Conservation (phyloP, 139 green algal species). For the Prasinococcaceae sp. region DNA sequence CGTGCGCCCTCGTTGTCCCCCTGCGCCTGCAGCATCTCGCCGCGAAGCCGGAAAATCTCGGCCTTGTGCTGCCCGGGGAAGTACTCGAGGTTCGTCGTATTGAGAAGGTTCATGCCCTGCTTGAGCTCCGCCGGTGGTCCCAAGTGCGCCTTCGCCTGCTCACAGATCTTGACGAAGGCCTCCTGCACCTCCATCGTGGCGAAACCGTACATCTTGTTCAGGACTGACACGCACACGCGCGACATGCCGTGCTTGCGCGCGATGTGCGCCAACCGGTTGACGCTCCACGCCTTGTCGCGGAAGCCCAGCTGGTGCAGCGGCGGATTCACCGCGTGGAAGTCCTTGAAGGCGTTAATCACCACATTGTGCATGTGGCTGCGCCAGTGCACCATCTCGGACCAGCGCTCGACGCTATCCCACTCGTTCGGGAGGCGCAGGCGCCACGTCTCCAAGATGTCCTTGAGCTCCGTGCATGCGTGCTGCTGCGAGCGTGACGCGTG, state of each 20-base stretch:
- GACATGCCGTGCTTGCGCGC: slow-evolving; percentile 49
- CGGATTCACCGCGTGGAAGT: slow-evolving; percentile 28
- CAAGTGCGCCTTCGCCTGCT: slow-evolving; percentile 61
- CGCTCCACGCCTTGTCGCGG: slow-evolving; percentile 81
- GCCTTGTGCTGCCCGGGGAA: slow-evolving; percentile 72
- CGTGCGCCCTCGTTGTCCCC: slow-evolving; percentile 27
- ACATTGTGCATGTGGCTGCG: slow-evolving; percentile 92
- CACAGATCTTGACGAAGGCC: slow-evolving; percentile 91
- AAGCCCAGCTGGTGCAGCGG: slow-evolving; percentile 57
- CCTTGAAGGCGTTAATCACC: slow-evolving; percentile 73
- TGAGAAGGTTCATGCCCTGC: slow-evolving; percentile 76
- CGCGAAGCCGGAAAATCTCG: slow-evolving; percentile 81
- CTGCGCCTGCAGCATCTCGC: slow-evolving; percentile 43
- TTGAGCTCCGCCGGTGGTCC: slow-evolving; percentile 31
- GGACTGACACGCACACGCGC: slow-evolving; percentile 39
- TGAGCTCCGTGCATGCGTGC: slow-evolving; percentile 28
- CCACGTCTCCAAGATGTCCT: slow-evolving; percentile 84
- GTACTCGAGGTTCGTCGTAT: slow-evolving; percentile 91
- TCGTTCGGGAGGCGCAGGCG: slow-evolving; percentile 82
- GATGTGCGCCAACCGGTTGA: slow-evolving; percentile 78
- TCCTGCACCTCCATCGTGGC: slow-evolving; percentile 96
- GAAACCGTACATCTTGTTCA: slow-evolving; percentile 90
- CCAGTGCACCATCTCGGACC: slow-evolving; percentile 88
- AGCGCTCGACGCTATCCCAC: slow-evolving; percentile 77
- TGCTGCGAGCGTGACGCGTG: not conserved